Conservation (phyloP, 768 basidiomycete genomes). For the Pseudohyphozyma bogoriensis region DNA sequence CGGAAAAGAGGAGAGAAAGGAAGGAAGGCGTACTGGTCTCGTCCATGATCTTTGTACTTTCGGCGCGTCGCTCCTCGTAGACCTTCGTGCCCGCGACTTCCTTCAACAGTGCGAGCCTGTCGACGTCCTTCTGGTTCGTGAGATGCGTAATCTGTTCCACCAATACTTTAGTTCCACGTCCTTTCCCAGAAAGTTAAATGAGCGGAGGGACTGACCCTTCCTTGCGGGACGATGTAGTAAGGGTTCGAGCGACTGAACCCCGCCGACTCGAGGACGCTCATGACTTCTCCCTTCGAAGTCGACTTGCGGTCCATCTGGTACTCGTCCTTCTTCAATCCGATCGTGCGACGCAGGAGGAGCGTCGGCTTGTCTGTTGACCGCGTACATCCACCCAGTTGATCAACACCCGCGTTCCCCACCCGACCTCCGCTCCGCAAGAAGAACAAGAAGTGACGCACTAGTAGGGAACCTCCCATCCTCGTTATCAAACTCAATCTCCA, state of each 20-base stretch:
- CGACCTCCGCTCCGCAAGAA: too few species aligned
- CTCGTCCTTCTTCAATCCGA: slow-evolving; percentile 97
- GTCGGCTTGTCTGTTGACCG: slow-evolving; percentile 64
- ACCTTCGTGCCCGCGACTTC: slow-evolving; percentile 98
- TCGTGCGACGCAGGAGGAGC: slow-evolving; percentile 79
- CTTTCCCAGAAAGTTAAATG: not conserved
- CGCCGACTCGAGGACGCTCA: slow-evolving; percentile 91
- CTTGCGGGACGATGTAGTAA: slow-evolving; percentile 98
- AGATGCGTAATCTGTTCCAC: slow-evolving; percentile 96
- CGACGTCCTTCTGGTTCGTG: slow-evolving; percentile 93
- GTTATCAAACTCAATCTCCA: slow-evolving; percentile 96
- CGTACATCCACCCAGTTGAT: not conserved
- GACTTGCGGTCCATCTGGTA: slow-evolving; percentile 95
- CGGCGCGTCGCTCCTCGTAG: slow-evolving; percentile 84
- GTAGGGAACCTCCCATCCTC: slow-evolving; percentile 84
- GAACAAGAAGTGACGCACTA: slow-evolving; percentile 11
- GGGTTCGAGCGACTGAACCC: slow-evolving; percentile 98
- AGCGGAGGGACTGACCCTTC: slow-evolving; percentile 52
- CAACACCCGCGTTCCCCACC: not conserved
- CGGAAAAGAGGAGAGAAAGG: not conserved
- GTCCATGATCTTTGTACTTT: slow-evolving; percentile 91
- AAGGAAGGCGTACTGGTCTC: slow-evolving; percentile 51
- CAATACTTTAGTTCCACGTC: not conserved
- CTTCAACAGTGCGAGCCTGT: slow-evolving; percentile 85
- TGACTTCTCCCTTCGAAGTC: slow-evolving; percentile 89